Evolutionary conservation across 176 grass and related monocot genomes (phyloP).

Genomic region (Hordeum vulgare): DNA sequence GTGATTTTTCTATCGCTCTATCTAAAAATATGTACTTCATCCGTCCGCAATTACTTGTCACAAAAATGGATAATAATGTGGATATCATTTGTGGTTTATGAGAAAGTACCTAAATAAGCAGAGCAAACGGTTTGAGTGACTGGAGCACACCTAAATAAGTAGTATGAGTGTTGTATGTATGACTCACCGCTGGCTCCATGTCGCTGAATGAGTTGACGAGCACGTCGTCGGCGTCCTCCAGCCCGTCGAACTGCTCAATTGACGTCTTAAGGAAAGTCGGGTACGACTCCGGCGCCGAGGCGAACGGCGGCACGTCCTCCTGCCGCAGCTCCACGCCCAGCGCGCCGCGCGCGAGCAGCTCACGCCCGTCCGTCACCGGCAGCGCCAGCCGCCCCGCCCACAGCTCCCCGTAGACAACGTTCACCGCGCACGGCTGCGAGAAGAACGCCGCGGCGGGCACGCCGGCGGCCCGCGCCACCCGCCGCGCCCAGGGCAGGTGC

Average conservation of each 20-base stretch:
- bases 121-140: not conserved
- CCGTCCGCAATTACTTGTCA: too few species aligned
- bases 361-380: not conserved
- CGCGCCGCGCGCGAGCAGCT: not conserved
- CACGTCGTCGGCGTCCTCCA: constrained; percentile 16
- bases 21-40: not conserved
- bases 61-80: too few species aligned
- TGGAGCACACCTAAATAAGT: not conserved
- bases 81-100: too few species aligned
- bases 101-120: too few species aligned
- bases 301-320: constrained; percentile 6
- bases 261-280: not conserved
- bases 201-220: constrained; percentile 1
- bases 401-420: constrained; percentile 1
- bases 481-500: not conserved
- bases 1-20: not conserved
- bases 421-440: constrained; percentile 7
- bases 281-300: not conserved
- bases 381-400: not conserved
- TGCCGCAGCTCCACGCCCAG: not conserved
- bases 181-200: constrained; percentile 13
- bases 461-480: not conserved
- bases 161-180: too few species aligned
- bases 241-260: not conserved
- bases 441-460: not conserved